A percentile compares a stretch with the other conserved stretches of the same genome.
Evolutionary conservation across 1,284 basidiomycete genomes (phyloP).

Genomic region (Rhodotorula sp.): DNA sequence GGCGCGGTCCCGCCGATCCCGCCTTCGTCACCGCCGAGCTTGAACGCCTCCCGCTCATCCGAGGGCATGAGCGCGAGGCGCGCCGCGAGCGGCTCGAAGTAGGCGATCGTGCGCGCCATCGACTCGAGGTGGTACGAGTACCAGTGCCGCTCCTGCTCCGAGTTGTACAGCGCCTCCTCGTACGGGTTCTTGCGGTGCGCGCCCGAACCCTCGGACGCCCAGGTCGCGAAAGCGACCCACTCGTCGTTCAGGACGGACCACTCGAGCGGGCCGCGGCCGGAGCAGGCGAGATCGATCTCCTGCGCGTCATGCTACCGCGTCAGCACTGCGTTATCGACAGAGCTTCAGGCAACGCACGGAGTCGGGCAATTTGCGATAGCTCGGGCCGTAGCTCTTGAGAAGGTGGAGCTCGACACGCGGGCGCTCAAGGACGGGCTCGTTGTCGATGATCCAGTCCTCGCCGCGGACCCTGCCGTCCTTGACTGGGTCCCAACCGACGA

Average conservation of each 20-base stretch:
- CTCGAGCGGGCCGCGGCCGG: conserved; percentile 90
- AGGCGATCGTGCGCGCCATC: conserved; percentile 33
- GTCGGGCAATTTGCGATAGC: conserved; percentile 87
- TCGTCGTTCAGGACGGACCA: conserved; percentile 95
- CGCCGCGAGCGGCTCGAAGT: conserved; percentile 39
- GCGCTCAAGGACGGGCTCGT: conserved; percentile 52
- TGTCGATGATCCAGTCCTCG: conserved; percentile 56
- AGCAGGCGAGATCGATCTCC: conserved; percentile 90
- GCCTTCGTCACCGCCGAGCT: conserved; percentile 63
- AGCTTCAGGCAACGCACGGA: conserved; percentile 62
- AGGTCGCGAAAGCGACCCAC: conserved; percentile 97
- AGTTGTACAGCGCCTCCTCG: conserved; percentile 93
- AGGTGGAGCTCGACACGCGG: conserved; percentile 34
- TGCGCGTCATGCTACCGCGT: conserved; percentile 49
- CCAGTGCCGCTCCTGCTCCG: conserved; percentile 82
- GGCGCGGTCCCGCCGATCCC: conserved; percentile 86
- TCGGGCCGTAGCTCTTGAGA: conserved; percentile 65
- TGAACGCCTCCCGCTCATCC: conserved; percentile 82
- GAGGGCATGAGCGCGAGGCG: conserved; percentile 86
- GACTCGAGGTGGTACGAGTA: conserved; percentile 43
- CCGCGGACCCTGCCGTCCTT: conserved; percentile 61
- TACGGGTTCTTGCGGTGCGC: conserved; percentile 97
- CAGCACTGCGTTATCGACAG: not conserved
- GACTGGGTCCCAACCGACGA: conserved; percentile 73
- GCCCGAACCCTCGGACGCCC: conserved; percentile 80